A percentile compares a stretch with the other conserved stretches of the same genome.
phyloP scores from a whole-genome alignment of 768 basidiomycete species.

The Termitomyces titanicus region DNA sequence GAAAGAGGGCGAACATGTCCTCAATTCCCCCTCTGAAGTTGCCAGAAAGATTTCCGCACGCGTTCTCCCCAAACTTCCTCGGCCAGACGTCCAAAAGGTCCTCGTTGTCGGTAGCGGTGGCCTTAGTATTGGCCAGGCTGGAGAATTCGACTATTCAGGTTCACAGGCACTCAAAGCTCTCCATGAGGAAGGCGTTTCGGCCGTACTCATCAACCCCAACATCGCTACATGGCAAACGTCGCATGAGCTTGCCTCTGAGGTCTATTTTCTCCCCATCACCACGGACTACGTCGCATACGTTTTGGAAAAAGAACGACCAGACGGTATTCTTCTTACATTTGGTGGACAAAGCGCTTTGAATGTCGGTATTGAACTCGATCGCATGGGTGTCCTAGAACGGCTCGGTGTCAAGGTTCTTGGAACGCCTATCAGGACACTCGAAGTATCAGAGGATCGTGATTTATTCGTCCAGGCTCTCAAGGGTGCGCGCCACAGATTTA shows the following conservation, averaged over 20 bases:
- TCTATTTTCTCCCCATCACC: conserved; percentile 97
- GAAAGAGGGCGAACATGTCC: conserved; percentile 69
- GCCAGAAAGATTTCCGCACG: conserved; percentile 92
- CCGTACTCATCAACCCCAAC: conserved; percentile 97
- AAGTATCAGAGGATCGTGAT: conserved; percentile 95
- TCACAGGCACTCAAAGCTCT: conserved; percentile 98
- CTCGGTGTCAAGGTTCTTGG: conserved; percentile 92
- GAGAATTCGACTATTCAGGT: conserved; percentile 99
- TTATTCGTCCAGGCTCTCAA: conserved; percentile 95
- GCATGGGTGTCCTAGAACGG: conserved; percentile 93
- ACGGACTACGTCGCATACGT: conserved; percentile 98
- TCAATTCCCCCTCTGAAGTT: conserved; percentile 92
- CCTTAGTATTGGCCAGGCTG: conserved; percentile 95
- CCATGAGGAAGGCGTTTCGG: conserved; percentile 90
- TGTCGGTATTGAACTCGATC: conserved; percentile 94
- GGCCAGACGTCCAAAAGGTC: conserved; percentile 91
- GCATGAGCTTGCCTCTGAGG: conserved; percentile 92
- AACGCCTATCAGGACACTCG: conserved; percentile 91
- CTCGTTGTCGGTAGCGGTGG: conserved; percentile 96
- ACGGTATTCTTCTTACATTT: conserved; percentile 95
- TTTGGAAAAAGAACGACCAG: conserved; percentile 96
- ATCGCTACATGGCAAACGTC: conserved; percentile 99
- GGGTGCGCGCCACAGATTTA: conserved; percentile 45
- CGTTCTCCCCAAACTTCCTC: conserved; percentile 87
- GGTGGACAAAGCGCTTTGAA: conserved; percentile 98